Conservation (phyloP, 805 yeast species). For the Metschnikowia cerradonensis region DNA sequence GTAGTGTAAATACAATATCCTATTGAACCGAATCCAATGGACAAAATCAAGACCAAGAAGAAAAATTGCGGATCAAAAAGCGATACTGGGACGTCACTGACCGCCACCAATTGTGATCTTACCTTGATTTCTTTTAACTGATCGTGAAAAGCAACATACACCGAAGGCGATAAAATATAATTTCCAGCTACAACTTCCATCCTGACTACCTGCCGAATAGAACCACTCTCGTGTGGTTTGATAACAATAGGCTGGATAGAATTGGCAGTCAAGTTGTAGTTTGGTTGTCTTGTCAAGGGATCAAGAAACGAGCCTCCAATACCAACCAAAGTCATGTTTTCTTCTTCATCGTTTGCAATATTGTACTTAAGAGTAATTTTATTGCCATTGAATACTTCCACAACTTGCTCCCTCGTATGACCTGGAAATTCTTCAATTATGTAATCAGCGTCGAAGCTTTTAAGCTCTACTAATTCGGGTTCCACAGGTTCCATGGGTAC, state of each 20-base stretch:
- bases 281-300: slow-evolving; percentile 47
- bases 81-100: slow-evolving; percentile 65
- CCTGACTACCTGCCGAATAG: slow-evolving; percentile 56
- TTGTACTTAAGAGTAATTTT: slow-evolving; percentile 48
- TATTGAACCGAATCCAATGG: slow-evolving; percentile 15
- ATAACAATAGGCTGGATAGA: slow-evolving; percentile 58
- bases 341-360: slow-evolving; percentile 51
- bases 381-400: slow-evolving; percentile 49
- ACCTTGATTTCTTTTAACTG: slow-evolving; percentile 53
- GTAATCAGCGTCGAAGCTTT: slow-evolving; percentile 47
- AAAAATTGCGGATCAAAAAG: slow-evolving; percentile 70
- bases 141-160: slow-evolving; percentile 50
- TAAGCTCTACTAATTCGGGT: slow-evolving; percentile 9
- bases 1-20: slow-evolving; percentile 45
- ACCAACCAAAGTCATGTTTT: slow-evolving; percentile 52
- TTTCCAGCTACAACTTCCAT: slow-evolving; percentile 55
- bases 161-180: slow-evolving; percentile 56
- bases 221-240: slow-evolving; percentile 44
- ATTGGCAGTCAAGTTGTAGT: slow-evolving; percentile 62
- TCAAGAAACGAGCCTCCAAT: slow-evolving; percentile 63
- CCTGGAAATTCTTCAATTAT: slow-evolving; percentile 44
- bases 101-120: slow-evolving; percentile 51
- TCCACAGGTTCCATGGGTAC: slow-evolving; percentile 2
- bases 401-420: slow-evolving; percentile 34
- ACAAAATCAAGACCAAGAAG: slow-evolving; percentile 53